Evolutionary conservation across 2,329 filamentous ascomycete genomes (phyloP), one percentile per base, ranked within the genome.

Genomic region (Simplicillium sp.): DNA sequence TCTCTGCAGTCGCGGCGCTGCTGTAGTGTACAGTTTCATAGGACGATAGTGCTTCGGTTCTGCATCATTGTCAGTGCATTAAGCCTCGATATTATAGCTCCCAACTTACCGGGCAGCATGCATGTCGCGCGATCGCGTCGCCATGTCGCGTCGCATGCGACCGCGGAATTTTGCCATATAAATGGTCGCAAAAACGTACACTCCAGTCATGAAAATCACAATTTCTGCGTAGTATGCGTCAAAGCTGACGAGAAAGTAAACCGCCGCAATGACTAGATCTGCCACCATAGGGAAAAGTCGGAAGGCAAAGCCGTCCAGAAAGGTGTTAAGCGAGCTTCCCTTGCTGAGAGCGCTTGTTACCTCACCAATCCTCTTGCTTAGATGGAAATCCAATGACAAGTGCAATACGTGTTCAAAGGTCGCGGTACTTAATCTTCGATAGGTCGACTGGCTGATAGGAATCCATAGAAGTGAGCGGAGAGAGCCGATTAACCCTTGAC

Each of bases 1-100:
- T 77, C 50, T 81, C 77, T 45, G 74, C 71, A 2, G 60, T 60
- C 45, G 80, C 72, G 14, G 77, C 76, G 47, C 77, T 78, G 59
- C 80, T 80, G 53, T 80, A 77, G 48, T 80, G 78, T 35, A 81
- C 77, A 2, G 77, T 80, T 45, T 71, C 68, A 43, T 68, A 71
- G 0, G 67, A 66, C 49, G 70, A 57, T 34, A 71, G 65, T 3
- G 68, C 61, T 48, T 71, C 68, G 1, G 62, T 70, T 25, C 20
- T 25, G 9, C 9, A 25, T 25, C 20, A 25, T 25, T 9, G 20
- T 25, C 5, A 25, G 20, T 25, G 9, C 9, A 9, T 25, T 6
- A 25, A 25, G 5, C 9, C 5, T 9, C 20, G 9, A 6, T 25
- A 6, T 5, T 25, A 9, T 9, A 25, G 5, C 9, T 9, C 5